Base-by-base conservation (phyloP, 2,329 filamentous ascomycete genomes). In the Aspergillus udagawae region DNA sequence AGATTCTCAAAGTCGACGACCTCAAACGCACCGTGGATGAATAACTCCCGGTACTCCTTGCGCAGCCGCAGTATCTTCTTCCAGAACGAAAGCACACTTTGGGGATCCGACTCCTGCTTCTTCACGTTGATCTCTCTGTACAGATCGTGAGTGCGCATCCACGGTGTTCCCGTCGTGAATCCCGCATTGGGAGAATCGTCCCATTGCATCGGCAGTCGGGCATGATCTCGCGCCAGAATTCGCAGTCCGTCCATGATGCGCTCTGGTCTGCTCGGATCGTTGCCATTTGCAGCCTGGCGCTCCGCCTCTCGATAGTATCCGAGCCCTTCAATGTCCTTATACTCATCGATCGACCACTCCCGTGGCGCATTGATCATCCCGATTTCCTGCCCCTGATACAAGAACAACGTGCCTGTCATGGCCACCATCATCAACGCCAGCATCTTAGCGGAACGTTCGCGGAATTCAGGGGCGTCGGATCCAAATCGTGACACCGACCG, bases 191-290 rank as follows among this genome's bases (percentile, higher is more conserved):
- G 67, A 0, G 73, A 73, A 1, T 70, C 77, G 54, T 80, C 79
- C 87, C 87, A 91, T 62, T 88, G 85, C 75, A 91, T 84, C 0
- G 87, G 87, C 6, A 84, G 81, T 17, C 87, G 79, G 14, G 86
- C 80, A 67, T 90, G 84, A 67, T 90, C 63, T 6, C 63, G 61
- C 1, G 83, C 85, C 45, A 88, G 80, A 55, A 80, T 76, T 59
- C 84, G 82, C 53, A 89, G 75, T 45, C 60, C 62, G 12, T 62
- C 53, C 63, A 65, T 65, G 29, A 64, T 60, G 0, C 42, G 56
- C 20, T 58, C 57, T n/a, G 59, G 57, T 38, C 63, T 60, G 4
- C 51, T 58, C 12, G 57, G 45, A 25, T 60, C 59, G 2, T 45
- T 35, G 3, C 61, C 61, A 8, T 51, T 77, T 1, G 78, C 82